Evolutionary conservation across 1,284 basidiomycete species (phyloP), one percentile per base, ranked within the genome.

Genomic region (Ganoderma leucocontextum): DNA sequence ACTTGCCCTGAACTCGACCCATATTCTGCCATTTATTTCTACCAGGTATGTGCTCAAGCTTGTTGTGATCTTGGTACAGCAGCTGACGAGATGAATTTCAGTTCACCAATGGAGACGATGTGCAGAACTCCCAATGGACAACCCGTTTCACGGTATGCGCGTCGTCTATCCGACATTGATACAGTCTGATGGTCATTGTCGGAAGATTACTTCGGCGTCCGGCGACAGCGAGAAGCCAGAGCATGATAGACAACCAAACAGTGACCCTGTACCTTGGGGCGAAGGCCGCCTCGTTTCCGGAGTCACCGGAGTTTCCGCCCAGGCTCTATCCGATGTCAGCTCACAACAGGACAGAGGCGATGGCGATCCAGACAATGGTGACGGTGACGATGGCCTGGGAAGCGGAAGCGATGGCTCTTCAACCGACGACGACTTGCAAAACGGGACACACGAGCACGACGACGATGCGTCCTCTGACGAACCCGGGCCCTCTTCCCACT

Each of bases 1-100:
- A 79, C 75, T 29, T 83, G 81, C 66, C 82, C 82, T 1, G 70
- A 80, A n/a, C 81, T 83, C 0, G 68, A 76, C 39, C 82, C 82
- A 1, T 78, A 81, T 69, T 79, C 81, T 5, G 70, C 73, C 25
- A 82, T 82, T 22, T 84, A 83, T 70, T 82, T 83, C 71, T 84
- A 83, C 61, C 79, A 82, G 77, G 82, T 81, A 67, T 33, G 64
- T 22, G 6, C n/a, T 33, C 13, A 12, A 29, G 15, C 38, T 25
- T 25, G 13, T 15, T 7, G n/a, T n/a, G 10, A 19, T 19, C 17
- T 13, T 22, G 15, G 55, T 35, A 38, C 8, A 5, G 47, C 47
- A 49, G 8, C 47, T 38, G 19, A 33, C 52, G 29, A 33, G 52
- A 53, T 19, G 17, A 0, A 2, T 7, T 58, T 2, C 36, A 82